Conservation (phyloP, 257 asterid genomes). For the Plantago elongata region DNA sequence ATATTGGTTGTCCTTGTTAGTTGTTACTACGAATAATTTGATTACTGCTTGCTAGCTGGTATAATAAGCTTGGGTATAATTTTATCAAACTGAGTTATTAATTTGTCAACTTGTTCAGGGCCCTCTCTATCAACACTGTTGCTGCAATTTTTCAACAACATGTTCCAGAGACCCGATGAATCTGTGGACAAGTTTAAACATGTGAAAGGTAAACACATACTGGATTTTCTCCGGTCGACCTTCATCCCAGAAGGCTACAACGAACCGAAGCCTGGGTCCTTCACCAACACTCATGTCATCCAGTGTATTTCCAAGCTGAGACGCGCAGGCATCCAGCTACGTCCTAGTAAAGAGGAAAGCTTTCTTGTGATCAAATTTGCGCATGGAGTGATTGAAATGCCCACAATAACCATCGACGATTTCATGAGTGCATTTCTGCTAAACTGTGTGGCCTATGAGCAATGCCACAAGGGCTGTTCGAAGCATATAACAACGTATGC, state of each 20-base stretch:
- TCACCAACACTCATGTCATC: constrained; percentile 40
- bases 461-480: constrained; percentile 53
- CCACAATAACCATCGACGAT: constrained; percentile 64
- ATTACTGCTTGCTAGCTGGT: no score
- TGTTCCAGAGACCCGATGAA: constrained; percentile 42
- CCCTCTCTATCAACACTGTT: constrained; percentile 36
- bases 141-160: constrained; percentile 50
- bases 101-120: constrained; percentile 19
- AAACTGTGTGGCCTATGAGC: constrained; percentile 92
- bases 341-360: constrained; percentile 38
- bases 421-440: constrained; percentile 61
- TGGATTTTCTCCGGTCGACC: constrained; percentile 74
- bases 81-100: no score
- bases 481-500: constrained; percentile 81
- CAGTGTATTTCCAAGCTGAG: constrained; percentile 64
- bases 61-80: no score
- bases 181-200: constrained; percentile 23
- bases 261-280: constrained; percentile 18
- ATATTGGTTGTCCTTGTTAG: no score
- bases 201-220: constrained; percentile 53
- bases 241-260: constrained; percentile 43
- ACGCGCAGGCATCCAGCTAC: constrained; percentile 58
- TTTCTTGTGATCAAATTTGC: constrained; percentile 50
- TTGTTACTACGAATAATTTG: no score
- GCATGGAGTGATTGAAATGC: constrained; percentile 68